A percentile compares a stretch with the other conserved stretches of the same genome.
These are phyloP conservation scores for Lumnitzera racemosa DNA, from an alignment of 345 rosid species.

Conservation along the genomic window DNA sequence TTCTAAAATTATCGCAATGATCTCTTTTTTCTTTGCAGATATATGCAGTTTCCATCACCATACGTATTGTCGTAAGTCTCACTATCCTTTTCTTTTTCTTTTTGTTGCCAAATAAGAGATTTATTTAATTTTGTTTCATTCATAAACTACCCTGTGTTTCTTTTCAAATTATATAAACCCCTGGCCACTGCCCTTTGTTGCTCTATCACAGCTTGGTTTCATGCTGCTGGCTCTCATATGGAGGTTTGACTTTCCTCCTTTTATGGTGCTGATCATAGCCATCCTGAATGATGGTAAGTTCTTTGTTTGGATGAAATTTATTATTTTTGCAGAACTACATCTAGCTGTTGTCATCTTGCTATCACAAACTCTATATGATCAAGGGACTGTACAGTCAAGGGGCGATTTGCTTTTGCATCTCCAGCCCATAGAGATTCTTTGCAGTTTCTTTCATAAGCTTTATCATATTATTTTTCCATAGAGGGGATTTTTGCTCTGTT, in stretches of 20 bases:
- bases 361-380: too few species aligned
- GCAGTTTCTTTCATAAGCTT: too few species aligned
- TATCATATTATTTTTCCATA: not conserved
- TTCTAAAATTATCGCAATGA: slow-evolving; percentile 7
- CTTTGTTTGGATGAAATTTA: not conserved
- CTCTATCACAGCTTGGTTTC: slow-evolving; percentile 74
- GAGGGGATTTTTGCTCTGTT: not conserved
- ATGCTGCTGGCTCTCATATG: slow-evolving; percentile 96
- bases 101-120: too few species aligned
- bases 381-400: too few species aligned
- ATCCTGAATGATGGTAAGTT: slow-evolving; percentile 89
- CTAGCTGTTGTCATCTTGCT: too few species aligned
- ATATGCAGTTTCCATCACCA: slow-evolving; percentile 94
- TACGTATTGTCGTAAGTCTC: slow-evolving; percentile 92
- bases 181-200: slow-evolving; percentile 1
- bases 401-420: too few species aligned
- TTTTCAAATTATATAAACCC: not conserved
- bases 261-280: slow-evolving; percentile 98
- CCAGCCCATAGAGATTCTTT: too few species aligned
- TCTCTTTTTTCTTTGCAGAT: slow-evolving; percentile 46
- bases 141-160: not conserved
- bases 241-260: slow-evolving; percentile 97
- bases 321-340: not conserved
- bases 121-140: not conserved
- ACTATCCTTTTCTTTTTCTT: not conserved